Evolutionary conservation across 2,329 filamentous ascomycete genomes (phyloP), one percentile per base, ranked within the genome.

Genomic region (Diplodia mutila): DNA sequence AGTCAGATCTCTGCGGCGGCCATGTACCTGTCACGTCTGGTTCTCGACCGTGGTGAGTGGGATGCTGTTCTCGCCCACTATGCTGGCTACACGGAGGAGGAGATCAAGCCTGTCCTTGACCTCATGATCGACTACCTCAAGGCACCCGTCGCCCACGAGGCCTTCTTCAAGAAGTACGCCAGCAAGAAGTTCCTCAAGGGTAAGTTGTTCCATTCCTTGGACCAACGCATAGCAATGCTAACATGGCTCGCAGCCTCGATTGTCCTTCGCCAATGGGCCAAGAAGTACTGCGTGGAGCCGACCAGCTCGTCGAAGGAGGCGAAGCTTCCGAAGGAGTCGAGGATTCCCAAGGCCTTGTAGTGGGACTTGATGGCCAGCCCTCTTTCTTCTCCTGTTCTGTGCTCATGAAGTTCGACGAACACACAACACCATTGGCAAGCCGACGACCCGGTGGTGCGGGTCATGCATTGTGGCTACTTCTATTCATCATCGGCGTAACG

Each of bases 151-250:
- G 87, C 90, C 52, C 95, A 99, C 76, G 94, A 98, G 79, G 96
- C 95, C 46, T 97, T 99, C 85, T 98, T 97, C 86, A 97, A 97
- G 87, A 99, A 99, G 82, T 99, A 99, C 79, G 95, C 95, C 67
- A 97, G 93, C 87, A 99, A 98, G 86, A 97, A 97, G 83, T 99
- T 98, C 83, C 84, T 98, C 75, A 99, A 99, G 85, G 94, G 94
- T 97, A 89, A 82, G 86, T 67, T 29, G 21, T 18, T 46, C 42
- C 18, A 18, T 37, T 14, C 32, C 25, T 37, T 2, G n/a, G 3
- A 7, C 14, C 9, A 21, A 14, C 25, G 7, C 46, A 37, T 34
- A 4, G 8, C 18, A 12, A 57, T 51, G 59, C 71, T 79, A 71
- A 73, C 71, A 49, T 69, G 52, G 53, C 9, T 66, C 67, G 14